Conservation (phyloP, 2,329 filamentous ascomycete species). For the Xylariaceae sp. region DNA sequence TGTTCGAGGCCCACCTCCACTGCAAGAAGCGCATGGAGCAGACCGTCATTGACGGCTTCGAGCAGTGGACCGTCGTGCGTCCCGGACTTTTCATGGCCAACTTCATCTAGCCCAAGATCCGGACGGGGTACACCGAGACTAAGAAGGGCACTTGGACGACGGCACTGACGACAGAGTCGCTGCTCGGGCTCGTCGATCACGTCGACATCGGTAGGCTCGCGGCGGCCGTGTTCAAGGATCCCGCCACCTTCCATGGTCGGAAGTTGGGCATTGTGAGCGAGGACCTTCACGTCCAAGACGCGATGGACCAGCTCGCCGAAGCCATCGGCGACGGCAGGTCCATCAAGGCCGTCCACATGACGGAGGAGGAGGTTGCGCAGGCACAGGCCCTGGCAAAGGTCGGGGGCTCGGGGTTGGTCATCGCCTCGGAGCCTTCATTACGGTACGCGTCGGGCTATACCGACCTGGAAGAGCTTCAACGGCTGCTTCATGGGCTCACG, state of each 20-base stretch:
- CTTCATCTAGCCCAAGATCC: slow-evolving; percentile 45
- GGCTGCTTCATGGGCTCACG: slow-evolving; percentile 4
- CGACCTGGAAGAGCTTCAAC: slow-evolving; percentile 5
- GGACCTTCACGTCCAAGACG: slow-evolving; percentile 4
- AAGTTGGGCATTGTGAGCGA: slow-evolving; percentile 2
- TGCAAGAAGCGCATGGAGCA: slow-evolving; percentile 48
- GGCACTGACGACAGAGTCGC: not conserved
- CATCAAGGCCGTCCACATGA: slow-evolving; percentile 4
- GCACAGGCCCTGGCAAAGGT: not conserved
- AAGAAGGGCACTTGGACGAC: slow-evolving; percentile 10
- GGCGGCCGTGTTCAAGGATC: slow-evolving; percentile 11
- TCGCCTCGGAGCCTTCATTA: slow-evolving; percentile 1
- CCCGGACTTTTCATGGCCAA: slow-evolving; percentile 57
- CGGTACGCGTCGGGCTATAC: slow-evolving; percentile 2
- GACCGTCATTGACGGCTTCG: slow-evolving; percentile 41
- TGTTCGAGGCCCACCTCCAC: slow-evolving; percentile 36
- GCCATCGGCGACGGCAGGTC: slow-evolving; percentile 4
- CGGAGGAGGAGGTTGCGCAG: slow-evolving; percentile 10
- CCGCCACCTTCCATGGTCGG: slow-evolving; percentile 2
- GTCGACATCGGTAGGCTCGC: slow-evolving; percentile 11
- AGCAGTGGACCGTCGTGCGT: slow-evolving; percentile 52
- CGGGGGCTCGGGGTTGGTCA: not conserved
- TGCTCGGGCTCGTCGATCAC: slow-evolving; percentile 8
- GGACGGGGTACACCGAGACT: slow-evolving; percentile 6
- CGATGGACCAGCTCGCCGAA: slow-evolving; percentile 4